Evolutionary conservation across 2,329 filamentous ascomycete genomes (phyloP), one percentile per base, ranked within the genome.

Genomic region (Paraphaeosphaeria minitans): DNA sequence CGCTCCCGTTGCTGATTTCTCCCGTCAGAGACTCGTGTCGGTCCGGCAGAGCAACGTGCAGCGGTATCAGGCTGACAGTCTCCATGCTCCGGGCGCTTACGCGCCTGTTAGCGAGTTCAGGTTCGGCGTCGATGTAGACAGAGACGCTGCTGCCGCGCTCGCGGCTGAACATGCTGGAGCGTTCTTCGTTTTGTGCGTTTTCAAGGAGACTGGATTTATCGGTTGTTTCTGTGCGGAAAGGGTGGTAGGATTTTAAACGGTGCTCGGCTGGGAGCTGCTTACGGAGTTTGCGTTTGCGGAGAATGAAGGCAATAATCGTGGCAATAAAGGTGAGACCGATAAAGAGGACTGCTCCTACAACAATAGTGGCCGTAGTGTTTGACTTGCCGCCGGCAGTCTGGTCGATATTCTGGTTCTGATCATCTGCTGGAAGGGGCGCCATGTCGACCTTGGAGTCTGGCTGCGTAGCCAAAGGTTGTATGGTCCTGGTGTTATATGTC

Each of bases 91-190:
- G 51, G 10, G 63, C 62, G 55, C 64, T 53, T n/a, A 57, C 51
- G 9, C 64, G 57, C 37, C 65, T 67, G 59, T 57, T 60, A 2
- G 70, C 62, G 24, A 6, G 24, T 27, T 27, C 62, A 14, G 54
- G 48, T 41, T 70, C 63, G 5, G 63, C 57, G 56, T 74, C 68
- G 50, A 75, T 64, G 41, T 73, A 75, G 12, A 75, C 53, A 0
- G 66, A 69, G 9, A 75, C 63, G 51, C 69, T 75, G 54, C 67
- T 68, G 24, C 67, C 67, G 24, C 57, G 42, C 12, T 71, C 57
- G 7, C 67, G 65, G 43, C 66, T 73, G 67, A 74, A 75, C 73
- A 75, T 75, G 65, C 53, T 70, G 14, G 63, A 65, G 41, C 70
- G 73, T 45, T 65, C 61, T 57, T 75, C 70, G 48, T 72, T 50